Conservation (phyloP, 306 rosid species). For the Ammopiptanthus mongolicus region DNA sequence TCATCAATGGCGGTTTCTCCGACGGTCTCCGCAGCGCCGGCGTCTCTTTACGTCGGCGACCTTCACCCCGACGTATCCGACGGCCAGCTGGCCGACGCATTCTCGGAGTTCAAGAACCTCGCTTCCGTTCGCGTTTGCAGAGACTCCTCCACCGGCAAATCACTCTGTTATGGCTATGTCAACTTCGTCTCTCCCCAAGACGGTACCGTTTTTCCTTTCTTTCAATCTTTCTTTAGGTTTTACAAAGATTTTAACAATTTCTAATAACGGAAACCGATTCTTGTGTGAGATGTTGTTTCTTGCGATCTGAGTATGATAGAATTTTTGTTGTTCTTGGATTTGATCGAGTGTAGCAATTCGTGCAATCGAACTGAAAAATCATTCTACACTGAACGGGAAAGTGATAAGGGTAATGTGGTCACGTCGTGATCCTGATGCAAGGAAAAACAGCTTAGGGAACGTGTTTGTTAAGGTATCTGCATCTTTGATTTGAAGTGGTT, state of each 20-base stretch:
- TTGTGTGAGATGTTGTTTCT: not conserved
- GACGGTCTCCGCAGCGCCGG: constrained; percentile 28
- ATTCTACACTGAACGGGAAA: constrained; percentile 57
- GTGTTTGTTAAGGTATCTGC: constrained; percentile 76
- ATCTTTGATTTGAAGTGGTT: not conserved
- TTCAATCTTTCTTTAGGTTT: not conserved
- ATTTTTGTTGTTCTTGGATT: not conserved
- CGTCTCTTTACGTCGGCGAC: constrained; percentile 83
- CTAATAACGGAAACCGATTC: not conserved
- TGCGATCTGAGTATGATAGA: not conserved
- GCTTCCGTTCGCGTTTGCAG: constrained; percentile 60
- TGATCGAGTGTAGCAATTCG: constrained; percentile 34
- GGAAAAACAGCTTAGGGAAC: constrained; percentile 66
- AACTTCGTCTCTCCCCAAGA: constrained; percentile 62
- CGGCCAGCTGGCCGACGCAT: constrained; percentile 42
- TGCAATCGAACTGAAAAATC: constrained; percentile 65
- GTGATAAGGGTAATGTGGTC: constrained; percentile 80
- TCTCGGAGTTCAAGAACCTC: constrained; percentile 47
- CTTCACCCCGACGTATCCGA: constrained; percentile 63
- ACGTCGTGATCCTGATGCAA: constrained; percentile 67
- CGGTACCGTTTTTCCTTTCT: constrained; percentile 34
- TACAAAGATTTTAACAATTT: not conserved
- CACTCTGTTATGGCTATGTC: constrained; percentile 84
- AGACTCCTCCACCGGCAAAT: constrained; percentile 54
- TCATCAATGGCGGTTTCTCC: constrained; percentile 57